A percentile compares a stretch with the other conserved stretches of the same genome.
Evolutionary conservation across 1,284 basidiomycete species (phyloP).

Genomic region (Microbotryomycetes sp.): DNA sequence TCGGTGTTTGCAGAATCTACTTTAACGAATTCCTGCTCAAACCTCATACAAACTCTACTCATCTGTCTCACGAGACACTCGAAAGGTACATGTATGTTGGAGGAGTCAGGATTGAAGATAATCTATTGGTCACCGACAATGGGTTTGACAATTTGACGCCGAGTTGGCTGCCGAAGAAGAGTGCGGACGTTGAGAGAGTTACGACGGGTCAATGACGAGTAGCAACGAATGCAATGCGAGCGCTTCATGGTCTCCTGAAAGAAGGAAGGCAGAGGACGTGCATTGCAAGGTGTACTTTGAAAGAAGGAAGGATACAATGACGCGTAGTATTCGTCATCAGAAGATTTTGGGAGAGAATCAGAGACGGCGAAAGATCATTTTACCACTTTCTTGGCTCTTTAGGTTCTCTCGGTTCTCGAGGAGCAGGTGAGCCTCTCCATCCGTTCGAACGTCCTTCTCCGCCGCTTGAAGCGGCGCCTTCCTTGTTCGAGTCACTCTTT

Average conservation of each 20-base stretch:
- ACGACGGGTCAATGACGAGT: slow-evolving; percentile 13
- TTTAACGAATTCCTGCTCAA: slow-evolving; percentile 34
- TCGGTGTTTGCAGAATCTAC: slow-evolving; percentile 18
- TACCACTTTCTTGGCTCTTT: no score
- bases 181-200: slow-evolving; percentile 23
- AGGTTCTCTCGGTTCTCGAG: not conserved
- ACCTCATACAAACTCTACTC: slow-evolving; percentile 48
- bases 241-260: no score
- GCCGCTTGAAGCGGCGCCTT: not conserved
- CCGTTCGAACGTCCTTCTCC: not conserved
- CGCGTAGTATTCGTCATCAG: no score
- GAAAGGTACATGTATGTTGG: slow-evolving; percentile 68
- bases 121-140: slow-evolving; percentile 39
- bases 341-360: no score
- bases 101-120: slow-evolving; percentile 85
- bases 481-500: not conserved
- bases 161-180: slow-evolving; percentile 23
- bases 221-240: no score
- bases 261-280: no score
- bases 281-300: no score
- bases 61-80: slow-evolving; percentile 64
- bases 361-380: no score
- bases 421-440: not conserved
- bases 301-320: no score
- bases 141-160: slow-evolving; percentile 35